Evolutionary conservation across 1,139 yeast genomes (phyloP).

Genomic region (Kluyveromyces sp.): DNA sequence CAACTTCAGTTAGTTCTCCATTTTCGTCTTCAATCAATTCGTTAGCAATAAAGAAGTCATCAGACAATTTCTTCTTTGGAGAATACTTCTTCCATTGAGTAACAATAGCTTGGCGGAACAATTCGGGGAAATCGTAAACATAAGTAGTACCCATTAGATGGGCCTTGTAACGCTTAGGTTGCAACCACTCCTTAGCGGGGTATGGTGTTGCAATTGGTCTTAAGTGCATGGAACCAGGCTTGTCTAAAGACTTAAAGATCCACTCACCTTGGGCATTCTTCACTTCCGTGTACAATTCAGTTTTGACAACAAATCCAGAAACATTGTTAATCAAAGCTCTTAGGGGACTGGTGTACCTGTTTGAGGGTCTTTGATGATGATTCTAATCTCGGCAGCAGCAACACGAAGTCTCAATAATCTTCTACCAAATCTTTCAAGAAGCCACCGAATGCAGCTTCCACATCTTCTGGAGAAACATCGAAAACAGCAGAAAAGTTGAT

Average conservation of each 20-base stretch:
- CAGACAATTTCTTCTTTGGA: constrained; percentile 53
- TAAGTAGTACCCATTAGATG: constrained; percentile 97
- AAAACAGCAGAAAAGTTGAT: constrained; percentile 94
- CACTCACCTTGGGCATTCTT: constrained; percentile 89
- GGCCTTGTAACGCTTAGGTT: constrained; percentile 97
- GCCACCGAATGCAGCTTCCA: constrained; percentile 95
- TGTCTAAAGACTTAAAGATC: constrained; percentile 91
- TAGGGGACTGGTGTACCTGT: constrained; percentile 88
- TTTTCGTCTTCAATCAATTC: constrained; percentile 81
- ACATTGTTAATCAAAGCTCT: constrained; percentile 95
- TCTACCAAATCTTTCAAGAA: constrained; percentile 94
- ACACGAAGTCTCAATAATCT: constrained; percentile 94
- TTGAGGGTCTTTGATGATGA: constrained; percentile 83
- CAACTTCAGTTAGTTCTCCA: constrained; percentile 76
- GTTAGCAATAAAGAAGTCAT: constrained; percentile 65
- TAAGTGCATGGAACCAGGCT: constrained; percentile 95
- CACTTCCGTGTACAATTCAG: constrained; percentile 90
- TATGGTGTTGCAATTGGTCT: constrained; percentile 93
- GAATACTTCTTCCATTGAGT: constrained; percentile 74
- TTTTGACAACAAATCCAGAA: constrained; percentile 93
- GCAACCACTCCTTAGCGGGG: constrained; percentile 95
- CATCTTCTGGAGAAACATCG: constrained; percentile 89
- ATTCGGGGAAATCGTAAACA: constrained; percentile 96
- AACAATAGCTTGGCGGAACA: constrained; percentile 86
- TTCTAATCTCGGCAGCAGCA: constrained; percentile 95